A percentile compares a stretch with the other conserved stretches of the same genome.
Evolutionary conservation across 2,329 filamentous ascomycete genomes (phyloP).

Genomic region (Immersiporthe knoxdaviesiana): DNA sequence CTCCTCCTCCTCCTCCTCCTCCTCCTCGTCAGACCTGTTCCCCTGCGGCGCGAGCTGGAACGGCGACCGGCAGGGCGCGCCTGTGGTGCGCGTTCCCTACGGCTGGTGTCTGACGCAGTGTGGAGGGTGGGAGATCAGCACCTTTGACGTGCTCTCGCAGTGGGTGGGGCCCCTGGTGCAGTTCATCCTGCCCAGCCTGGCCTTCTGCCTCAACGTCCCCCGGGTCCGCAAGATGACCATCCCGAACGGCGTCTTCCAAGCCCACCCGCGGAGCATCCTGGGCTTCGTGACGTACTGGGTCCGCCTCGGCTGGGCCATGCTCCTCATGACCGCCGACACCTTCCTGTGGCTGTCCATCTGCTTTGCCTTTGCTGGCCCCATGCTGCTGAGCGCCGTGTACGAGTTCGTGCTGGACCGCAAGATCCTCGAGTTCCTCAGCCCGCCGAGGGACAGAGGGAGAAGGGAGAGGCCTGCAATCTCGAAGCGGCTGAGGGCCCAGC

Average conservation of each 20-base stretch:
- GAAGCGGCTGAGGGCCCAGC: slow-evolving; percentile 33
- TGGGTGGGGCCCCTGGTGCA: slow-evolving; percentile 36
- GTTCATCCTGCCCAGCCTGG: slow-evolving; percentile 36
- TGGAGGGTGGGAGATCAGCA: slow-evolving; percentile 34
- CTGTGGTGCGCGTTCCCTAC: slow-evolving; percentile 32
- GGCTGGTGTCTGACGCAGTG: slow-evolving; percentile 31
- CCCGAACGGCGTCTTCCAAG: slow-evolving; percentile 28
- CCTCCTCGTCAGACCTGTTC: slow-evolving; percentile 29
- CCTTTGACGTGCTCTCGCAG: slow-evolving; percentile 32
- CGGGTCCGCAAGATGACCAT: slow-evolving; percentile 33
- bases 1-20: slow-evolving; percentile 10
- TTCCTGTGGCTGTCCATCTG: slow-evolving; percentile 36
- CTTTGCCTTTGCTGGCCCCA: slow-evolving; percentile 37
- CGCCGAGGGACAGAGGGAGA: not conserved
- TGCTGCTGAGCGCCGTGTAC: slow-evolving; percentile 38
- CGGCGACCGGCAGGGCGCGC: slow-evolving; percentile 29
- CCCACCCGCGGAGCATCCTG: slow-evolving; percentile 29
- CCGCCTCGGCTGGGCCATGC: slow-evolving; percentile 27
- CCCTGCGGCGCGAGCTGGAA: slow-evolving; percentile 34
- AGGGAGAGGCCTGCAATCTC: not conserved
- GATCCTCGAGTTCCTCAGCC: slow-evolving; percentile 32
- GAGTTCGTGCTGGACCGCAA: slow-evolving; percentile 36
- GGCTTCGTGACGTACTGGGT: slow-evolving; percentile 28
- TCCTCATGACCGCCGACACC: slow-evolving; percentile 34
- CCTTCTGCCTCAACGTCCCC: slow-evolving; percentile 37